Conservation (phyloP, 2,329 filamentous ascomycete species). For the Didymella lethalis region DNA sequence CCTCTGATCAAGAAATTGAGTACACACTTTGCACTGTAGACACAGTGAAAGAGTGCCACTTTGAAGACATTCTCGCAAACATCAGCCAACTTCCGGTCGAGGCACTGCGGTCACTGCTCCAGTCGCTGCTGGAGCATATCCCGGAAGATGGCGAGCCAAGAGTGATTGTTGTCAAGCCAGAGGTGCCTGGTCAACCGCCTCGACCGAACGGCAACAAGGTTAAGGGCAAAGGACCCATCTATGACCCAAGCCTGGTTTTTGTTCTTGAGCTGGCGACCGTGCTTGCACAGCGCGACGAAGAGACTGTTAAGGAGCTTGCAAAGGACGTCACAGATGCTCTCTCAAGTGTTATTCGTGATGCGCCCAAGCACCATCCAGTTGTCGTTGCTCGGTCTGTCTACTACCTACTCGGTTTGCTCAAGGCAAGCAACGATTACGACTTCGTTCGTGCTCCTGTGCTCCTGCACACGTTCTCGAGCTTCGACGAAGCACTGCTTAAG, state of each 20-base stretch:
- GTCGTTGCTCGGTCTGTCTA: conserved; percentile 83
- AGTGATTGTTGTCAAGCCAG: conserved; percentile 90
- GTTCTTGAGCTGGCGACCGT: conserved; percentile 90
- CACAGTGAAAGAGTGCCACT: conserved; percentile 88
- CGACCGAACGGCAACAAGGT: conserved; percentile 67
- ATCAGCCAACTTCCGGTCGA: conserved; percentile 72
- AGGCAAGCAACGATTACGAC: conserved; percentile 86
- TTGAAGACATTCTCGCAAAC: conserved; percentile 82
- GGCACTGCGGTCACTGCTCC: conserved; percentile 69
- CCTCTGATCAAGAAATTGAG: conserved; percentile 95
- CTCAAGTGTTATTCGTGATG: conserved; percentile 82
- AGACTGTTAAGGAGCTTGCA: conserved; percentile 75
- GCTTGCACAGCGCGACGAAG: conserved; percentile 76
- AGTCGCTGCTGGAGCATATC: conserved; percentile 80
- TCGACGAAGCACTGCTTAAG: conserved; percentile 78
- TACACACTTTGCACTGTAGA: conserved; percentile 94
- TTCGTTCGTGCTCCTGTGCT: conserved; percentile 92
- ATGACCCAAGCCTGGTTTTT: conserved; percentile 88
- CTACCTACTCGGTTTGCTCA: conserved; percentile 83
- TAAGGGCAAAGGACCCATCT: conserved; percentile 66
- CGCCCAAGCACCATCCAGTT: conserved; percentile 80
- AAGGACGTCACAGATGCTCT: conserved; percentile 81
- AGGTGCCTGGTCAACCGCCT: conserved; percentile 70
- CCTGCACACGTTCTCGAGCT: conserved; percentile 87
- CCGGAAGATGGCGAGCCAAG: conserved; percentile 82